A percentile compares a stretch with the other conserved stretches of the same genome.
phyloP scores from a whole-genome alignment of 176 grass and related monocot genomes.

The Elaeis guineensis region DNA sequence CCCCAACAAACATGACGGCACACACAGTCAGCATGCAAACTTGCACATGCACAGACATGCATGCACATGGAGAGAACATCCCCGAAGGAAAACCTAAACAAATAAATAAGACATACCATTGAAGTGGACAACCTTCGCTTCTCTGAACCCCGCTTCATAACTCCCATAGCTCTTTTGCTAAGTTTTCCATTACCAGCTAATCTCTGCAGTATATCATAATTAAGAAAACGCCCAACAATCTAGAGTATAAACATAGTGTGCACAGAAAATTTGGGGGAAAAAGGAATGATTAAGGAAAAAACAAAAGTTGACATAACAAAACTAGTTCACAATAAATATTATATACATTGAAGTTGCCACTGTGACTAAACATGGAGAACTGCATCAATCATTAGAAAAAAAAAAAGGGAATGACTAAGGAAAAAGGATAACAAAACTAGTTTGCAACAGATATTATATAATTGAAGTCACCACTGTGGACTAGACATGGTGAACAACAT shows the following conservation, averaged over 20 bases:
- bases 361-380: too few relatives aligned
- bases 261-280: background rate
- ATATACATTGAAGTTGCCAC: too few relatives aligned
- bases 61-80: background rate
- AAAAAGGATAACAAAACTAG: too few relatives aligned
- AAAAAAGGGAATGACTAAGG: too few relatives aligned
- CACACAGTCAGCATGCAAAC: background rate
- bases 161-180: constrained; percentile 12
- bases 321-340: too few relatives aligned
- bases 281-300: too few relatives aligned
- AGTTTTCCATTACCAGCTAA: constrained; percentile 15
- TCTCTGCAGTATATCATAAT: constrained; percentile 9
- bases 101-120: constrained; percentile 33
- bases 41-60: background rate
- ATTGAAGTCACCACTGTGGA: too few relatives aligned
- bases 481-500: too few relatives aligned
- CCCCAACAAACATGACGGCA: too few relatives aligned
- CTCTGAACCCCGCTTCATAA: constrained; percentile 58
- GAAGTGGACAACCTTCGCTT: constrained; percentile 58
- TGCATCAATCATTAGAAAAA: too few relatives aligned
- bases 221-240: background rate
- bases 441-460: too few relatives aligned
- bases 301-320: too few relatives aligned
- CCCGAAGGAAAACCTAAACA: background rate
- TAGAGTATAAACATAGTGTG: background rate